Percentiles rank a stretch among this genome's conserved stretches.
Evolutionary conservation across 768 basidiomycete species (phyloP).

Genomic region (Gyrodon lividus): DNA sequence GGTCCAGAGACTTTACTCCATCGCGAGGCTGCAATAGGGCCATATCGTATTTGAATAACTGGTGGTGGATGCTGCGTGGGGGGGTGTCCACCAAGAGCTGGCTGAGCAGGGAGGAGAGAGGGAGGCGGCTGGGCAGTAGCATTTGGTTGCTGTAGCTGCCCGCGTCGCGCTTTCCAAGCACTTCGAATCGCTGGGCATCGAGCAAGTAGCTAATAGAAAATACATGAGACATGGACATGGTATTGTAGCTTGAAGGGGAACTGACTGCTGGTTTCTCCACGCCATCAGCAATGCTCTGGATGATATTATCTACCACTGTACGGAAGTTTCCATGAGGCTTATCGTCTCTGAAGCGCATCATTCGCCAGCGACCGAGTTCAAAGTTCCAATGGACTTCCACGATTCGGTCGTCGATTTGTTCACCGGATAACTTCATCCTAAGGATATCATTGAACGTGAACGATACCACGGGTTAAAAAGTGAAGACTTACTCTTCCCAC

Average conservation of each 20-base stretch:
- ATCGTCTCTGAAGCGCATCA: constrained; percentile 94
- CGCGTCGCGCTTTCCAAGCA: constrained; percentile 71
- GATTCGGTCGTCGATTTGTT: constrained; percentile 91
- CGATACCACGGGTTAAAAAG: background rate
- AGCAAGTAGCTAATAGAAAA: constrained; percentile 57
- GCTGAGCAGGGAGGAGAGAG: constrained; percentile 16
- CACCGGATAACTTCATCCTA: constrained; percentile 81
- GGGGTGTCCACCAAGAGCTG: constrained; percentile 24
- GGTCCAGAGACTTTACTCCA: constrained; percentile 81
- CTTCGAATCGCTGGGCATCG: constrained; percentile 62
- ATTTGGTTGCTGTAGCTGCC: constrained; percentile 34
- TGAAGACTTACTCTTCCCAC: constrained; percentile 79
- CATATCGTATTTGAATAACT: constrained; percentile 44
- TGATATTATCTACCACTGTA: constrained; percentile 81
- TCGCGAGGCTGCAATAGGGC: constrained; percentile 58
- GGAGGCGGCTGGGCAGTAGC: constrained; percentile 22
- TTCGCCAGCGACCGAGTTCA: constrained; percentile 65
- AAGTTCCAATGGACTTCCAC: constrained; percentile 93
- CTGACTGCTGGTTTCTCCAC: constrained; percentile 85
- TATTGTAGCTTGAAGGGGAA: constrained; percentile 11
- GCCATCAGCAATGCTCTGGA: constrained; percentile 90
- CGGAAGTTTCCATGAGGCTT: constrained; percentile 91
- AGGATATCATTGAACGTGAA: constrained; percentile 2
- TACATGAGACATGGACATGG: constrained; percentile 11
- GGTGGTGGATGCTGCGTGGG: constrained; percentile 18